phyloP scores from a whole-genome alignment of 306 rosid genomes.

The Lathyrus sativus region DNA sequence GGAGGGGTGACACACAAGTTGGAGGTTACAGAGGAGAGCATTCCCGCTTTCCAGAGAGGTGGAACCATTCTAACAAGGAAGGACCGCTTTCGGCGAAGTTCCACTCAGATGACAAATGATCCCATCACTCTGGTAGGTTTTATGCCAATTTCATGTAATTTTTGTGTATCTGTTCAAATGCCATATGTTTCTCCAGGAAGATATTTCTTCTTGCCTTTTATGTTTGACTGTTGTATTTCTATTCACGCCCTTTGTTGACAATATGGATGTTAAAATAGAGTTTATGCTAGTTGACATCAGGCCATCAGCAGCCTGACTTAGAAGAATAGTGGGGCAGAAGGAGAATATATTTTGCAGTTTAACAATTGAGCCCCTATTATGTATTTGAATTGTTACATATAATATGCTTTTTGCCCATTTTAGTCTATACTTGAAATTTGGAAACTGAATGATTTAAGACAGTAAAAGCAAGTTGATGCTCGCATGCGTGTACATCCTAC shows the following conservation, averaged over 20 bases:
- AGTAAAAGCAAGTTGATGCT: constrained; percentile 2
- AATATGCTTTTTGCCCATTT: constrained; percentile 14
- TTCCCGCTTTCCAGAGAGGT: constrained; percentile 91
- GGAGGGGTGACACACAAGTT: constrained; percentile 80
- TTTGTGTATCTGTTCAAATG: constrained; percentile 22
- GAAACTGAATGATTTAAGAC: constrained; percentile 28
- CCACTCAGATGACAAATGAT: constrained; percentile 92
- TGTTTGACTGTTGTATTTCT: constrained; percentile 13
- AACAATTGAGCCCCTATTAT: constrained; percentile 9
- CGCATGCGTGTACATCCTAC: constrained; percentile 1
- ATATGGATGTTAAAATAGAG: neutral
- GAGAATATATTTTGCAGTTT: constrained; percentile 13
- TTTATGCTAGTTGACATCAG: constrained; percentile 25
- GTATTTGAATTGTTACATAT: neutral
- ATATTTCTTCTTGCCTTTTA: constrained; percentile 26
- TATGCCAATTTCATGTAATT: constrained; percentile 25
- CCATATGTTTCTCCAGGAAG: constrained; percentile 2
- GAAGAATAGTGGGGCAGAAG: constrained; percentile 1
- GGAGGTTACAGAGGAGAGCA: constrained; percentile 66
- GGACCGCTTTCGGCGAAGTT: constrained; percentile 91
- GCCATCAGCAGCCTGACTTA: constrained; percentile 2
- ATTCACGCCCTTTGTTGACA: constrained; percentile 27
- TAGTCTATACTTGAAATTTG: constrained; percentile 25
- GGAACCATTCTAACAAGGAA: constrained; percentile 90
- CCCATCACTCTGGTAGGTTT: constrained; percentile 88